Evolutionary conservation across 1,139 yeast genomes (phyloP).

Genomic region (Sugiyamaella neomexicana): DNA sequence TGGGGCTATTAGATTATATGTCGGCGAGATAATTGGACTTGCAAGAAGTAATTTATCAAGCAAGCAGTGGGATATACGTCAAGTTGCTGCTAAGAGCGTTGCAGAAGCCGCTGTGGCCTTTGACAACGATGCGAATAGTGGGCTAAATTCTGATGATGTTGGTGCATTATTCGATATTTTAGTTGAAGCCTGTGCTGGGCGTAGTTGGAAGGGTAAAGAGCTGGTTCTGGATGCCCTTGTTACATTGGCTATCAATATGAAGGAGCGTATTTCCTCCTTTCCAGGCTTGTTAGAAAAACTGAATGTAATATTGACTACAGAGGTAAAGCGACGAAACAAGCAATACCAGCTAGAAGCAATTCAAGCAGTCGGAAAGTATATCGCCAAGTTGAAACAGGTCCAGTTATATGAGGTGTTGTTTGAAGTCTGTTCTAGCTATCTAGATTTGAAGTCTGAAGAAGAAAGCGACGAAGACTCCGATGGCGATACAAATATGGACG

Average conservation of each 20-base stretch:
- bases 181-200: constrained; percentile 66
- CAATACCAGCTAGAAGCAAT: constrained; percentile 53
- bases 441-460: constrained; percentile 23
- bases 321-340: constrained; percentile 67
- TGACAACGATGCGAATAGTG: constrained; percentile 40
- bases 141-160: constrained; percentile 23
- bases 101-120: constrained; percentile 53
- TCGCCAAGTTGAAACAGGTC: constrained; percentile 35
- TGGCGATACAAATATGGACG: constrained; percentile 29
- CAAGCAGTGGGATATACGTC: constrained; percentile 66
- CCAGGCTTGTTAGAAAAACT: constrained; percentile 42
- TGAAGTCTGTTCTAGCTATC: constrained; percentile 38
- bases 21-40: constrained; percentile 64
- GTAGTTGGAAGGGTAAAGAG: constrained; percentile 90
- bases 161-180: constrained; percentile 54
- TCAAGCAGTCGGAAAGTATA: constrained; percentile 32
- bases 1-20: constrained; percentile 68
- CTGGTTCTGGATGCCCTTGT: constrained; percentile 69
- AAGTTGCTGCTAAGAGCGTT: constrained; percentile 68
- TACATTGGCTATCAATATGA: constrained; percentile 44
- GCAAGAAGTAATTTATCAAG: constrained; percentile 50
- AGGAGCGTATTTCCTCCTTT: constrained; percentile 23
- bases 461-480: constrained; percentile 32
- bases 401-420: constrained; percentile 40
- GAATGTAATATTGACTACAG: constrained; percentile 52